Base-by-base conservation (phyloP, 805 yeast genomes). In the Starmerella powellii region DNA sequence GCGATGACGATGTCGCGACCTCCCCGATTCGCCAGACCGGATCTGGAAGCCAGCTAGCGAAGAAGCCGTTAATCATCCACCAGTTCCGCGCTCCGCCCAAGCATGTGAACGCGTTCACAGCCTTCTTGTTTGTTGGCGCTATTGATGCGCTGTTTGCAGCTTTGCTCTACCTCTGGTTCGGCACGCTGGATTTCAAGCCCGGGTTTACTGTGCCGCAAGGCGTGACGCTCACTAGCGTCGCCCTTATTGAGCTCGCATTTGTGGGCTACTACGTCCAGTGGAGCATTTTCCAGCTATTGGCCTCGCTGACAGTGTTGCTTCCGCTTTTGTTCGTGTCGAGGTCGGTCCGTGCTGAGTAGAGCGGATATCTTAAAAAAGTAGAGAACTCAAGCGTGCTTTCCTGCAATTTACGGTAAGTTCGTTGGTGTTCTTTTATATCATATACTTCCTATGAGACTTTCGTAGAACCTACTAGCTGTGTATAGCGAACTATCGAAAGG, bases 21-120 rank as follows among this genome's bases (percentile, higher is more conserved):
- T 37, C 30, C 24, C 40, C 44, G 8, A 21, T 48, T 11, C 40
- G 32, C 24, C 26, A 28, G 12, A 31, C 38, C 31, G 45, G 46
- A 24, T 17, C 34, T 11, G 42, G 43, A 16, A 27, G 38, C 11
- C 23, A 23, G 20, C 44, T 55, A 19, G 79, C 71, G 2, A 58
- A 70, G 12, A 59, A 68, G 56, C 73, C 77, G 2, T 86, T 79
- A 60, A 79, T 84, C 49, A 60, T 59, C 49, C 85, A 82, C 59
- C 57, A 62, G 29, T 85, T 84, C 64, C 68, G 66, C 42, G 57
- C 61, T 3, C 72, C 71, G n/a, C 74, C 76, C 17, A 60, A 60
- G 27, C 72, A 77, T 28, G 76, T 73, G 11, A 63, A 71, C 42
- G 61, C 73, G 8, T 46, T 66, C 2, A 49, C 80, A 19, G 78